Evolutionary conservation across 1,284 basidiomycete genomes (phyloP).

Genomic region (Erythrobasidium hasegawianum): DNA sequence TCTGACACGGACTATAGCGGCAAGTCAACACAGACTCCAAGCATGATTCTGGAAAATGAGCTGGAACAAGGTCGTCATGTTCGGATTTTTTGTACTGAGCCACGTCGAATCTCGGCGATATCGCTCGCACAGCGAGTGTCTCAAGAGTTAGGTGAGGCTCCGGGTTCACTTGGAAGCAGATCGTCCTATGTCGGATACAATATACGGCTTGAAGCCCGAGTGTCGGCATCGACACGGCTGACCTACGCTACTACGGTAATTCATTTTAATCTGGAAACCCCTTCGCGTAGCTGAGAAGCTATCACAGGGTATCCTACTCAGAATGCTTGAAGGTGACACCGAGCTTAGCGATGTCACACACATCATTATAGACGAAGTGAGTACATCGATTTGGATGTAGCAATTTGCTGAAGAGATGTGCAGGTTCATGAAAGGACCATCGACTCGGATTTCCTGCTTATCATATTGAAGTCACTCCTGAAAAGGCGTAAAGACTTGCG

Average conservation of each 20-base stretch:
- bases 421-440: conserved; percentile 85
- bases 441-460: conserved; percentile 94
- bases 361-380: conserved; percentile 80
- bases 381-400: conserved; percentile 28
- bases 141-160: conserved; percentile 81
- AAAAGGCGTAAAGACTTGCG: conserved; percentile 76
- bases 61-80: conserved; percentile 75
- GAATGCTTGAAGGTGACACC: conserved; percentile 86
- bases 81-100: conserved; percentile 94
- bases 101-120: conserved; percentile 92
- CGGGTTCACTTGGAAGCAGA: conserved; percentile 71
- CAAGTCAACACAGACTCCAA: conserved; percentile 95
- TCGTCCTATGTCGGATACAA: conserved; percentile 89
- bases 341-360: conserved; percentile 91
- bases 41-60: conserved; percentile 89
- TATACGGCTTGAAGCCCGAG: conserved; percentile 80
- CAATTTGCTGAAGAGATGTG: background rate
- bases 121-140: conserved; percentile 96
- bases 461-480: conserved; percentile 87
- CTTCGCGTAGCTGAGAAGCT: background rate
- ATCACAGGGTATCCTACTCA: conserved; percentile 86
- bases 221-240: conserved; percentile 43
- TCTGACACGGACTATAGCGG: conserved; percentile 57
- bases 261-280: background rate
- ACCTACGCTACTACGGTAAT: conserved; percentile 67